Evolutionary conservation across 768 basidiomycete species (phyloP).

Genomic region (Rhodotorula sphaerocarpa): DNA sequence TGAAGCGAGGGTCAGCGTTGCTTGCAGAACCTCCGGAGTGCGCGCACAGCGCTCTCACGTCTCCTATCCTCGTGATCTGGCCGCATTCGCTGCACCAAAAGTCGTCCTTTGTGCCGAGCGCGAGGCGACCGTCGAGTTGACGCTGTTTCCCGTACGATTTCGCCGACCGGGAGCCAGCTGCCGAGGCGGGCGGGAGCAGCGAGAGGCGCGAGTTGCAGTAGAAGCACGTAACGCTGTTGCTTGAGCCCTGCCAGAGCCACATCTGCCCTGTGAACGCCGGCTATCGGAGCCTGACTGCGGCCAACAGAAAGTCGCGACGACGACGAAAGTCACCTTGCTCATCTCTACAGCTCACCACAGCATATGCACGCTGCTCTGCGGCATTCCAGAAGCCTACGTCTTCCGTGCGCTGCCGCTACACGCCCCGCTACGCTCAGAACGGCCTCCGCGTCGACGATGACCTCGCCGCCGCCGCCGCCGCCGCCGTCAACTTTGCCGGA

Average conservation of each 20-base stretch:
- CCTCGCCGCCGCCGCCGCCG: not conserved
- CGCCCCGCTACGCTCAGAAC: too few species aligned
- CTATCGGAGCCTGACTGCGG: too few species aligned
- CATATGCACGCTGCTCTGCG: too few species aligned
- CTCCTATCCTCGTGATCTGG: conserved; percentile 62
- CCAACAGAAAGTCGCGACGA: too few species aligned
- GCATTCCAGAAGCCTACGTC: too few species aligned
- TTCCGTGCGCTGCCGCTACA: too few species aligned
- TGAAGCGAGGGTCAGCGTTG: too few species aligned
- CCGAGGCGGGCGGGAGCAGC: conserved; percentile 14
- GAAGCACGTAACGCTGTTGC: conserved; percentile 22
- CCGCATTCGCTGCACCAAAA: conserved; percentile 36
- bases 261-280: not conserved
- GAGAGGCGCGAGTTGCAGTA: conserved; percentile 30
- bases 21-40: too few species aligned
- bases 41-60: too few species aligned
- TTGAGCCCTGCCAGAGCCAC: not conserved
- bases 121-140: not conserved
- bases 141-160: conserved; percentile 18
- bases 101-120: not conserved
- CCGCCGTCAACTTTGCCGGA: not conserved
- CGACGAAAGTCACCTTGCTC: not conserved
- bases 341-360: too few species aligned
- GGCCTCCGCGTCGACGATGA: too few species aligned
- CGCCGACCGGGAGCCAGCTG: too few species aligned